Base-by-base conservation (phyloP, 2,329 filamentous ascomycete species). In the Cercospora beticola region DNA sequence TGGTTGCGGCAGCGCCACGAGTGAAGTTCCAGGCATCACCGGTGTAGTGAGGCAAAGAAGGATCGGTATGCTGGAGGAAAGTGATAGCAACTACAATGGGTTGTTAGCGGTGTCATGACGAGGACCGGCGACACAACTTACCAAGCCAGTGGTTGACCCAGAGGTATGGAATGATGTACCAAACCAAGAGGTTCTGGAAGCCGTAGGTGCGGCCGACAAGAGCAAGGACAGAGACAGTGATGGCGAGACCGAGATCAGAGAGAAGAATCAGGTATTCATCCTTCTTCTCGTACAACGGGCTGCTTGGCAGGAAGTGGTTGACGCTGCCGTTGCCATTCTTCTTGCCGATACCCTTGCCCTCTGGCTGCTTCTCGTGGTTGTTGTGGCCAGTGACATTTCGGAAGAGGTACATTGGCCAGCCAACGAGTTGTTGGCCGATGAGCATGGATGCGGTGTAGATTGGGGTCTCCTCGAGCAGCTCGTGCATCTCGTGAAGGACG, bases 141-240 rank as follows among this genome's bases (percentile, higher is more conserved):
- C 92, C 92, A 66, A 98, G 91, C 94, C 94, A 98, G 88, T 97
- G 93, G 88, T 98, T 97, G 66, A 97, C 94, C 94, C 94, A 97
- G 70, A 97, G 86, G 81, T 98, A 99, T 43, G 95, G 95, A 68
- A 96, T 79, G 78, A 94, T 89, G 84, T 99, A 99, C 94, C 95
- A 98, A 71, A 99, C 91, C 69, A 92, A 83, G 80, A 98, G 85
- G 85, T 97, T 98, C 79, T 85, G 80, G 85, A 89, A 94, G 78
- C 95, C 95, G 75, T 90, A 97, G 66, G 82, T 91, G 81, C 89
- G 89, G 76, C 89, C 89, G 73, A 97, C 84, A 76, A 86, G 86
- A 81, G 87, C 86, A 69, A 97, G 86, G 62, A 82, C 84, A 69
- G 85, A 83, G 66, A 83, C 82, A 66, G 86, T 87, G 76, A 95